Evolutionary conservation across 2,329 filamentous ascomycete genomes (phyloP).

Genomic region (Trichoderma gracile): DNA sequence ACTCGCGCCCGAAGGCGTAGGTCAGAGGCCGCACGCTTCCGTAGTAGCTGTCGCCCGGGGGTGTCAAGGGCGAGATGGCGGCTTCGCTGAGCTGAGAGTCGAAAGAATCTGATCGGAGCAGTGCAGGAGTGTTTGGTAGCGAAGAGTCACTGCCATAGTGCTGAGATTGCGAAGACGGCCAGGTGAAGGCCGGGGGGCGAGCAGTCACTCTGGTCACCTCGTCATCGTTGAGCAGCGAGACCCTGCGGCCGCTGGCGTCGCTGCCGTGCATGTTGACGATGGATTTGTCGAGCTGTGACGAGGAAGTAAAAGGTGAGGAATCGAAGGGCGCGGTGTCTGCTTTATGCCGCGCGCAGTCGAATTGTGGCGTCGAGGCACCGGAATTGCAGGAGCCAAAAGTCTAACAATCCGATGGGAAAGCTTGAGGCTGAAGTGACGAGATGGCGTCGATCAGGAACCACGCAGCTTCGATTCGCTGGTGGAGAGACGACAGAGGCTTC

Average conservation of each 20-base stretch:
- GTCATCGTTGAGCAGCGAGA: constrained; percentile 64
- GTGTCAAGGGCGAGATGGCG: constrained; percentile 55
- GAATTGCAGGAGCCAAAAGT: no score
- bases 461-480: no score
- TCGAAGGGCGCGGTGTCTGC: not conserved
- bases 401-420: no score
- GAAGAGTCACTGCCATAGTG: constrained; percentile 44
- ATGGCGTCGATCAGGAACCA: not conserved
- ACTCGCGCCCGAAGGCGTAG: constrained; percentile 42
- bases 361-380: not conserved
- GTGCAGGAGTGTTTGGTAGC: constrained; percentile 55
- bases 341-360: not conserved
- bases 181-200: constrained; percentile 36
- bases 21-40: constrained; percentile 39
- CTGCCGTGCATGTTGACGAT: constrained; percentile 51
- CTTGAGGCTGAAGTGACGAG: not conserved
- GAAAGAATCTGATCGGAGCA: constrained; percentile 62
- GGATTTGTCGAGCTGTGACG: not conserved
- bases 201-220: constrained; percentile 36
- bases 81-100: constrained; percentile 61
- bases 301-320: not conserved
- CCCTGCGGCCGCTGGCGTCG: constrained; percentile 58
- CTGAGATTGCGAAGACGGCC: constrained; percentile 4
- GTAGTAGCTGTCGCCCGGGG: constrained; percentile 48
- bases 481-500: no score